Percentiles rank a stretch among this genome's conserved stretches.
Evolutionary conservation across 2,329 filamentous ascomycete genomes (phyloP).

Genomic region (Coniochaeta prunicola): DNA sequence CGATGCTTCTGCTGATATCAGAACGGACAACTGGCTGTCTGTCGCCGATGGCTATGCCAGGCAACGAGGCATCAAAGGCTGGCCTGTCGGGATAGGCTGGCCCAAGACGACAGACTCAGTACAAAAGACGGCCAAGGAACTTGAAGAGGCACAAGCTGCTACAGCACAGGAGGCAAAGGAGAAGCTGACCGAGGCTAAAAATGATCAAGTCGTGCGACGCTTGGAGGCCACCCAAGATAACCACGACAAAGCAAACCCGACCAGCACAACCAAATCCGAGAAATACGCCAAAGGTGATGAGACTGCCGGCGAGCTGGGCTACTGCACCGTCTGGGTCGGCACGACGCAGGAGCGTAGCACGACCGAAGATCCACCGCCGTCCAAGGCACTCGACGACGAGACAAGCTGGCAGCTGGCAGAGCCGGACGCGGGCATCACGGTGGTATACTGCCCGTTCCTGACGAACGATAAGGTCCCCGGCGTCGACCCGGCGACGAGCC

Average conservation of each 20-base stretch:
- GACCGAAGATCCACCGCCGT: constrained; percentile 44
- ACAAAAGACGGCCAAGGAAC: constrained; percentile 53
- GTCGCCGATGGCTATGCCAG: constrained; percentile 89
- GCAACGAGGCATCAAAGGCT: constrained; percentile 85
- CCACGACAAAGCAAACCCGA: constrained; percentile 12
- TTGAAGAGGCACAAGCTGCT: constrained; percentile 60
- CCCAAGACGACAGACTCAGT: constrained; percentile 55
- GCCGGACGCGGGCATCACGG: constrained; percentile 75
- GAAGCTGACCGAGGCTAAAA: constrained; percentile 56
- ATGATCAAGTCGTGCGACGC: constrained; percentile 31
- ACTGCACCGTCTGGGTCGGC: constrained; percentile 95
- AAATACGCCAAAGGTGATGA: constrained; percentile 35
- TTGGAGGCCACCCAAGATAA: constrained; percentile 15
- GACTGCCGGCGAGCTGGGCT: constrained; percentile 60
- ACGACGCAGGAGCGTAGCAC: constrained; percentile 63
- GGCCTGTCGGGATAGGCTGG: constrained; percentile 95
- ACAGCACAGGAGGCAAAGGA: constrained; percentile 52
- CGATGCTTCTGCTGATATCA: constrained; percentile 88
- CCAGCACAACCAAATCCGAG: constrained; percentile 11
- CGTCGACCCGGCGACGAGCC: constrained; percentile 75
- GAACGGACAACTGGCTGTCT: constrained; percentile 91
- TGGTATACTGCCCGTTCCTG: constrained; percentile 86
- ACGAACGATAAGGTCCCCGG: constrained; percentile 71
- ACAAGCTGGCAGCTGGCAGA: constrained; percentile 64
- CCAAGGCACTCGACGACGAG: constrained; percentile 49